These are phyloP conservation scores for Penicillium bialowiezense DNA, from an alignment of 495 filamentous ascomycete genomes.

Conservation along the genomic window DNA sequence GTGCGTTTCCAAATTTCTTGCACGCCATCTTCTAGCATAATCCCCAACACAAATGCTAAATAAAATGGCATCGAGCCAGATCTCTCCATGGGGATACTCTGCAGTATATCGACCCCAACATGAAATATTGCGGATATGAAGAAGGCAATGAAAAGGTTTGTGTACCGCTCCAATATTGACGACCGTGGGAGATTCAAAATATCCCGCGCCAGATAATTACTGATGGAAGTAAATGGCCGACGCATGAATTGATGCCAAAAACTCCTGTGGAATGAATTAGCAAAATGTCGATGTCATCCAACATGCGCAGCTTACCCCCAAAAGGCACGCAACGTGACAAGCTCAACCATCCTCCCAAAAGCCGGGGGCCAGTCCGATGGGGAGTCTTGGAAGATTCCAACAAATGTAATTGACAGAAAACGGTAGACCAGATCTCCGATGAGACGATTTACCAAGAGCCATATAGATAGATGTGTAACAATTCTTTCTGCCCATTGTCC, in stretches of 20 bases:
- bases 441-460: slow-evolving; percentile 2
- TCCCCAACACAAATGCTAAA: slow-evolving; percentile 2
- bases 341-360: slow-evolving; percentile 1
- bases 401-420: slow-evolving; percentile 1
- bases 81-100: neutral
- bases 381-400: neutral
- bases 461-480: neutral
- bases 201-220: neutral
- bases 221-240: slow-evolving; percentile 1
- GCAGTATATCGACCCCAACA: slow-evolving; percentile 1
- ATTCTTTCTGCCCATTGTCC: slow-evolving; percentile 6
- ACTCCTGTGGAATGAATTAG: neutral
- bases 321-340: slow-evolving; percentile 1
- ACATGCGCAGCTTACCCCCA: neutral
- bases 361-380: slow-evolving; percentile 2
- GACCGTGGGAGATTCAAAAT: neutral
- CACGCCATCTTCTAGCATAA: slow-evolving; percentile 9
- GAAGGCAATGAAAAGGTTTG: slow-evolving; percentile 3
- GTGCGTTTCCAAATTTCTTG: slow-evolving; percentile 1
- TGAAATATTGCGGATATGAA: slow-evolving; percentile 1
- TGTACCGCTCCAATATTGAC: slow-evolving; percentile 1
- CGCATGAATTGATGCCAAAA: slow-evolving; percentile 11
- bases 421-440: slow-evolving; percentile 1
- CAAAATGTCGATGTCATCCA: neutral
- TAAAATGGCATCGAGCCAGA: slow-evolving; percentile 11